Evolutionary conservation across 176 grass and related monocot species (phyloP).

Genomic region (Oryza glaberrima): DNA sequence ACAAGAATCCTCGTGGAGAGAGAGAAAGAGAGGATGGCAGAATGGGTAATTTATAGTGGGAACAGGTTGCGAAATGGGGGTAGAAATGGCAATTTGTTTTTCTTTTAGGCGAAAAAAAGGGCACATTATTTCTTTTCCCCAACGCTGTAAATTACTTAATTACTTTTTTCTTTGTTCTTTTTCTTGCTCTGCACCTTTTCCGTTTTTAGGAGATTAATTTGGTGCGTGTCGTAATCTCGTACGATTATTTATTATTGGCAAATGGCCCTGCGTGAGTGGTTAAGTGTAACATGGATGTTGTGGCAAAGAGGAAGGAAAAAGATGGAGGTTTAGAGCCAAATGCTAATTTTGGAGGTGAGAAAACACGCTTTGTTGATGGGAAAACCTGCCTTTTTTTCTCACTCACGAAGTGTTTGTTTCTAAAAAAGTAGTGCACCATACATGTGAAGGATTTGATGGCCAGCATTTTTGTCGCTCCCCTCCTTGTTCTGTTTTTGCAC

Average conservation of each 20-base stretch:
- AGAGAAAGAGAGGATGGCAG: neutral
- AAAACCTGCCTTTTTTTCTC: neutral
- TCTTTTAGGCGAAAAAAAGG: neutral
- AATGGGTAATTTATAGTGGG: neutral
- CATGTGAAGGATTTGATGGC: neutral
- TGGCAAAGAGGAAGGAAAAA: neutral
- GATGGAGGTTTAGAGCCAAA: neutral
- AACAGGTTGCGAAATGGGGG: neutral
- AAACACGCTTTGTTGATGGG: neutral
- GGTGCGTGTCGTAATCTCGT: neutral
- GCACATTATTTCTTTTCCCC: neutral
- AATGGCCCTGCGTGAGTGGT: neutral
- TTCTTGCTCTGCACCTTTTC: neutral
- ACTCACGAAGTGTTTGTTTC: neutral
- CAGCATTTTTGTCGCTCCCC: neutral
- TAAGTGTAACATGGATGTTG: neutral
- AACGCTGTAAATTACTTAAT: neutral
- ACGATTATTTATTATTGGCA: neutral
- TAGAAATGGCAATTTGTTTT: neutral
- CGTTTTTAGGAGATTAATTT: conserved; percentile 3
- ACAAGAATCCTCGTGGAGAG: conserved; percentile 9
- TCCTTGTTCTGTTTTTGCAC: neutral
- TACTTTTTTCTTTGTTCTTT: neutral
- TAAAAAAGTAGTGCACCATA: neutral
- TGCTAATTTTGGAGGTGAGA: neutral